Evolutionary conservation across 371 early-diverging fungal species (phyloP).

Genomic region (Syncephalastrum monosporum): DNA sequence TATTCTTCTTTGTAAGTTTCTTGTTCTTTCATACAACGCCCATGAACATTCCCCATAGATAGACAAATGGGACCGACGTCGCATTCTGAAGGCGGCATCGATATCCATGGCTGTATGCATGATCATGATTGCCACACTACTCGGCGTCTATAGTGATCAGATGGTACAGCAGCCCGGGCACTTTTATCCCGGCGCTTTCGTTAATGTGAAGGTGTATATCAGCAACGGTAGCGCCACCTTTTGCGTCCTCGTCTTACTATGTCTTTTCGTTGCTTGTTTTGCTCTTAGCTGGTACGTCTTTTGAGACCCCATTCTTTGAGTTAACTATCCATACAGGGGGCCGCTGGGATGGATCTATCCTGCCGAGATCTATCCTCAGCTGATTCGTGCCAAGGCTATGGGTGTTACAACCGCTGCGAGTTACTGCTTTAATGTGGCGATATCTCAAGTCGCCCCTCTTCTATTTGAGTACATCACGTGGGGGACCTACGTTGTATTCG

Average conservation of each 20-base stretch:
- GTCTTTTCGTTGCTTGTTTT: slow-evolving; percentile 68
- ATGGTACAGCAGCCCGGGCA: not conserved
- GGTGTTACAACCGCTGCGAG: slow-evolving; percentile 81
- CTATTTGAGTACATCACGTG: slow-evolving; percentile 56
- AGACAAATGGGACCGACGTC: slow-evolving; percentile 25
- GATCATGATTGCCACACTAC: slow-evolving; percentile 25
- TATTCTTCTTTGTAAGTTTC: slow-evolving; percentile 24
- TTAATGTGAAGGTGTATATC: slow-evolving; percentile 10
- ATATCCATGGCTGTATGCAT: slow-evolving; percentile 24
- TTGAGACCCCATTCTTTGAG: not conserved
- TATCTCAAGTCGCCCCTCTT: slow-evolving; percentile 60
- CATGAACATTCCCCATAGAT: slow-evolving; percentile 13
- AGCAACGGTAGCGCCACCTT: slow-evolving; percentile 40
- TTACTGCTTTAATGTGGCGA: slow-evolving; percentile 71
- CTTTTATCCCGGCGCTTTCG: not conserved
- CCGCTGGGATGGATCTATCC: slow-evolving; percentile 92
- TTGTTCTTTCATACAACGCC: not conserved
- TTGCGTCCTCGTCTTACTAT: slow-evolving; percentile 55
- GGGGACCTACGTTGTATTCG: slow-evolving; percentile 66
- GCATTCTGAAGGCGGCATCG: slow-evolving; percentile 18
- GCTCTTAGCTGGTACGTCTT: slow-evolving; percentile 37
- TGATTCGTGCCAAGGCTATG: slow-evolving; percentile 76
- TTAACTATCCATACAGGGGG: slow-evolving; percentile 48
- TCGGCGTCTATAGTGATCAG: slow-evolving; percentile 22
- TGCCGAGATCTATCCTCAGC: slow-evolving; percentile 80